A percentile compares a stretch with the other conserved stretches of the same genome.
Evolutionary conservation across 768 basidiomycete genomes (phyloP).

Genomic region (Trichaptum fuscoviolaceum): DNA sequence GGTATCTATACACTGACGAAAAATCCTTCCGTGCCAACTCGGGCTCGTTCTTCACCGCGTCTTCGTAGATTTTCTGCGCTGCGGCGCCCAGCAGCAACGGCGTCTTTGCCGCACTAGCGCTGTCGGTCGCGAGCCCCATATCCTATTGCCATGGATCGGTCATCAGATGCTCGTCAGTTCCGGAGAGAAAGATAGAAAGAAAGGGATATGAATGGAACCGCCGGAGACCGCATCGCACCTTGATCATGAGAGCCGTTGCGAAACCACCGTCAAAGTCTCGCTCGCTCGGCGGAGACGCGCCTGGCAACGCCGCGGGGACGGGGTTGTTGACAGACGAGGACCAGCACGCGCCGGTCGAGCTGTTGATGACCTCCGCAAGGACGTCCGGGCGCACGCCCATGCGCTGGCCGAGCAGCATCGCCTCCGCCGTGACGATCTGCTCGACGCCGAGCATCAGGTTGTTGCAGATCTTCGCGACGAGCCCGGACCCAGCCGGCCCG

Average conservation of each 20-base stretch:
- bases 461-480: slow-evolving; percentile 90
- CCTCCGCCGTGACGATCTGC: slow-evolving; percentile 83
- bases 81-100: slow-evolving; percentile 62
- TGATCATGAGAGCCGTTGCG: slow-evolving; percentile 77
- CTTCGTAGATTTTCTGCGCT: slow-evolving; percentile 58
- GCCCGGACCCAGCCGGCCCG: slow-evolving; percentile 73
- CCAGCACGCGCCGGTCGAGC: slow-evolving; percentile 80
- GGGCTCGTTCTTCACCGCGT: slow-evolving; percentile 46
- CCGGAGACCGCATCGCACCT: slow-evolving; percentile 38
- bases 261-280: slow-evolving; percentile 83
- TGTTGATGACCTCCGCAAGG: slow-evolving; percentile 81
- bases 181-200: not conserved
- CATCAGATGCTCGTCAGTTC: slow-evolving; percentile 6
- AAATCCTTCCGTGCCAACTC: slow-evolving; percentile 72
- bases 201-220: not conserved
- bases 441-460: slow-evolving; percentile 76
- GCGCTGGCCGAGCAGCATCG: slow-evolving; percentile 80
- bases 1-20: slow-evolving; percentile 69
- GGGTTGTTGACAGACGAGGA: slow-evolving; percentile 84
- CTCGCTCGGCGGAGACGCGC: slow-evolving; percentile 76
- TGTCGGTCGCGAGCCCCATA: slow-evolving; percentile 71
- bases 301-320: slow-evolving; percentile 66
- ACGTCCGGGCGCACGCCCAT: slow-evolving; percentile 75
- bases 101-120: slow-evolving; percentile 44
- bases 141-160: slow-evolving; percentile 43